Evolutionary conservation across 192 early-diverging fungal genomes (phyloP).

Genomic region (Backusella tuberculispora): DNA sequence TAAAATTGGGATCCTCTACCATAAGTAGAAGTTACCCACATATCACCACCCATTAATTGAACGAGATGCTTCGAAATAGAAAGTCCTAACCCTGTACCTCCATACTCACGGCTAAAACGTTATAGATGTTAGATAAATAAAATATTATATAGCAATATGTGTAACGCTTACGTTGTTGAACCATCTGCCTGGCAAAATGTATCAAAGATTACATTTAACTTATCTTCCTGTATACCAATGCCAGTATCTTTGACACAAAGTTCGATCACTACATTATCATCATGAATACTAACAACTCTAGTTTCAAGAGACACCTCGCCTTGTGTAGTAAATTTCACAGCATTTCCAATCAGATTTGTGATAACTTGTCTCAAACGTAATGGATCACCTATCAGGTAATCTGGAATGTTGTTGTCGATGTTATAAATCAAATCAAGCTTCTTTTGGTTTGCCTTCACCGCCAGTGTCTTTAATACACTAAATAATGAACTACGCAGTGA

Average conservation of each 20-base stretch:
- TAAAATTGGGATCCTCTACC: conserved; percentile 80
- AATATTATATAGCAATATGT: background rate
- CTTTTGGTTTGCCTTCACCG: conserved; percentile 76
- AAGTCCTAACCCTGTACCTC: conserved; percentile 85
- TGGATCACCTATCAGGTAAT: conserved; percentile 75
- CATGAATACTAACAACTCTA: conserved; percentile 44
- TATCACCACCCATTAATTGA: conserved; percentile 76
- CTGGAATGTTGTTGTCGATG: conserved; percentile 71
- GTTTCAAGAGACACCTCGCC: conserved; percentile 67
- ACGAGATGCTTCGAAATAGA: conserved; percentile 82
- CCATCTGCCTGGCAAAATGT: conserved; percentile 86
- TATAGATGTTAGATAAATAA: background rate
- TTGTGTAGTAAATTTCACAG: conserved; percentile 84
- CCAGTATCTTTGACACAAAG: conserved; percentile 81
- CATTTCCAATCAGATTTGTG: conserved; percentile 83
- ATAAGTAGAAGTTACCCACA: conserved; percentile 76
- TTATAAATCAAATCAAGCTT: conserved; percentile 68
- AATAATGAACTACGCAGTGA: conserved; percentile 64
- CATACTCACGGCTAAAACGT: conserved; percentile 69
- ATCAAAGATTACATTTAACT: conserved; percentile 76
- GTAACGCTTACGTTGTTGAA: conserved; percentile 59
- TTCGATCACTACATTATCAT: conserved; percentile 58
- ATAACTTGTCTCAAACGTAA: conserved; percentile 78
- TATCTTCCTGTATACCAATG: conserved; percentile 83
- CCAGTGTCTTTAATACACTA: conserved; percentile 71